Evolutionary conservation across 352 stramenopile genomes (phyloP), one percentile per base, ranked within the genome.

Genomic region (Globisporangium nunn): DNA sequence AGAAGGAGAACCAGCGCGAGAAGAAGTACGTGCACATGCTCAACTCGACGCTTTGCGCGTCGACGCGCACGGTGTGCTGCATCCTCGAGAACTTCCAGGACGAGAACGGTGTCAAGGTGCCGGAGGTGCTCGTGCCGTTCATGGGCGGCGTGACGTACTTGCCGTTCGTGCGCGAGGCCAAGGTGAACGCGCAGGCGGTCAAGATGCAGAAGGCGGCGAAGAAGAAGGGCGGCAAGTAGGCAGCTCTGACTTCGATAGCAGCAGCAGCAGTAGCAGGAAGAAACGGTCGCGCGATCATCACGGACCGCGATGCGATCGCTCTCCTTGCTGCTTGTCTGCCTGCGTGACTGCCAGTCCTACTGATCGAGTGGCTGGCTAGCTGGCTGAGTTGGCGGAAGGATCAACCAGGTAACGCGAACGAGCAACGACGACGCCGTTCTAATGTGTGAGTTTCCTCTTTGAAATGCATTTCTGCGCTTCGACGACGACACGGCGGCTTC

Each of bases 11-110:
- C 67, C 73, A 97, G 63, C 85, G 77, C 37, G 90, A 97, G 63
- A 98, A 98, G 77, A 98, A 98, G 69, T 99, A 98, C 68, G 91
- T 98, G 61, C 96, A 99, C 80, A 98, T 99, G 92, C 87, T 99
- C 43, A 99, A 99, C 79, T 95, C 96, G 57, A 99, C 97, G 44
- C 79, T 99, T 12, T 99, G 96, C 71, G 97, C 97, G 44, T 98
- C 96, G 41, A 98, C 96, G 57, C 93, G 97, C 53, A 98, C 96
- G 30, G 97, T 99, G 58, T 99, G 96, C 71, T 98, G 94, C 81
- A 93, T 99, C 59, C 81, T 99, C 65, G 97, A 99, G 78, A 99
- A 98, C 74, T 98, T 91, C 79, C 97, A 99, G 80, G 96, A 97
- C 52, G 82, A 91, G 64, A 96, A 98, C 43, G 97, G 97, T 57